Conservation (phyloP, 163 green algal genomes). For the Scenedesmus sp. region DNA sequence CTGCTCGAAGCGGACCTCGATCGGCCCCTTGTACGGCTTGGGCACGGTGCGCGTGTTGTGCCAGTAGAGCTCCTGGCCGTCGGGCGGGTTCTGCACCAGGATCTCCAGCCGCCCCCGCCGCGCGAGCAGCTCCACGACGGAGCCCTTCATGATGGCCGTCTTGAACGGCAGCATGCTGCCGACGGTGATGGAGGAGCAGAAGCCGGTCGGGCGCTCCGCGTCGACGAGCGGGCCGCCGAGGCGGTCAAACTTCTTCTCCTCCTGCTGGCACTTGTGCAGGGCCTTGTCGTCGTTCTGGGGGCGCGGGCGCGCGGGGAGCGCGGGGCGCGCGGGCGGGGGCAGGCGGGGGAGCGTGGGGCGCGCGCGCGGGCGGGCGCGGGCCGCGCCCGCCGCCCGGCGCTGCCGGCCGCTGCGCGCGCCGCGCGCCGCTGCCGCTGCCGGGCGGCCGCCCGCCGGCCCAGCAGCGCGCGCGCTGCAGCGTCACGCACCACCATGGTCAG, state of each 20-base stretch:
- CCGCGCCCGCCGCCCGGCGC: too few species aligned
- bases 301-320: too few species aligned
- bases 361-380: too few species aligned
- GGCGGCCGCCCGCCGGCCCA: background rate
- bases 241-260: conserved; percentile 45
- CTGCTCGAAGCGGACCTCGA: conserved; percentile 62
- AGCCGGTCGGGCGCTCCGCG: conserved; percentile 60
- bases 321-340: too few species aligned
- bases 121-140: conserved; percentile 69
- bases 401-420: background rate
- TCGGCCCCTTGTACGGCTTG: conserved; percentile 59
- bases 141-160: conserved; percentile 75
- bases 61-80: conserved; percentile 73
- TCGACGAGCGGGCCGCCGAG: conserved; percentile 17
- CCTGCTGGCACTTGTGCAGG: conserved; percentile 75
- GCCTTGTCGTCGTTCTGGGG: conserved; percentile 61
- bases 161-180: conserved; percentile 73
- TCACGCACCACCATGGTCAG: conserved; percentile 56
- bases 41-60: conserved; percentile 51
- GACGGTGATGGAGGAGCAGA: conserved; percentile 81
- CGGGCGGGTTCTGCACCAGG: conserved; percentile 63
- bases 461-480: background rate
- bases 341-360: too few species aligned
- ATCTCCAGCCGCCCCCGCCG: conserved; percentile 60
- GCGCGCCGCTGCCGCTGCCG: background rate